Evolutionary conservation across 2,329 filamentous ascomycete species (phyloP).

Genomic region (Neonectria hederae): DNA sequence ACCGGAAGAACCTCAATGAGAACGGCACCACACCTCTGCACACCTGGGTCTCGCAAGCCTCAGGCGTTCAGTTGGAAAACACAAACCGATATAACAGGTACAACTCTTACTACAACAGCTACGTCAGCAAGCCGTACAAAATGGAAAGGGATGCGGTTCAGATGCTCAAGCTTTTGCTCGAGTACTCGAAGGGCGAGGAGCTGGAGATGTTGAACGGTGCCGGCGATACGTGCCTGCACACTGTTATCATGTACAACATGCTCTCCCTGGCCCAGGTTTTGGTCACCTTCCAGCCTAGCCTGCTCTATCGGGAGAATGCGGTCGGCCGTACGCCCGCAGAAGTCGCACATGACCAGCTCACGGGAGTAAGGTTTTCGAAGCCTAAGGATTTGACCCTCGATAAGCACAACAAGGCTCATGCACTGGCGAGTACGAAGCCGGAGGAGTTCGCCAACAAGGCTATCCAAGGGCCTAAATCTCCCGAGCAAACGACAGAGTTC

Average conservation of each 20-base stretch:
- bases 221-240: conserved; percentile 73
- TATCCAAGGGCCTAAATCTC: conserved; percentile 21
- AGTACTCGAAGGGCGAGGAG: conserved; percentile 65
- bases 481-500: conserved; percentile 31
- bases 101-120: conserved; percentile 17
- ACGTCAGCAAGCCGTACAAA: conserved; percentile 35
- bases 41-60: conserved; percentile 58
- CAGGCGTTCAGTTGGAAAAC: conserved; percentile 27
- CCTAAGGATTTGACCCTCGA: conserved; percentile 25
- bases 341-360: conserved; percentile 66
- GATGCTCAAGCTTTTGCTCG: conserved; percentile 60
- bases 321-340: conserved; percentile 79
- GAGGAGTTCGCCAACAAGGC: conserved; percentile 28
- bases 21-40: conserved; percentile 72
- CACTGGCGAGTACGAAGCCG: conserved; percentile 12
- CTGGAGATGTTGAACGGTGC: conserved; percentile 69
- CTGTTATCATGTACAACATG: conserved; percentile 54
- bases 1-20: conserved; percentile 62
- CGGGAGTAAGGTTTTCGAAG: conserved; percentile 49
- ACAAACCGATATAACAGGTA: conserved; percentile 25
- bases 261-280: conserved; percentile 54
- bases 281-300: conserved; percentile 63
- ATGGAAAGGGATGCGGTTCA: conserved; percentile 47
- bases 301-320: conserved; percentile 77
- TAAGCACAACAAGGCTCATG: conserved; percentile 3